These are phyloP conservation scores for Galerina sulciceps DNA, from an alignment of 768 basidiomycete species.

Conservation along the genomic window DNA sequence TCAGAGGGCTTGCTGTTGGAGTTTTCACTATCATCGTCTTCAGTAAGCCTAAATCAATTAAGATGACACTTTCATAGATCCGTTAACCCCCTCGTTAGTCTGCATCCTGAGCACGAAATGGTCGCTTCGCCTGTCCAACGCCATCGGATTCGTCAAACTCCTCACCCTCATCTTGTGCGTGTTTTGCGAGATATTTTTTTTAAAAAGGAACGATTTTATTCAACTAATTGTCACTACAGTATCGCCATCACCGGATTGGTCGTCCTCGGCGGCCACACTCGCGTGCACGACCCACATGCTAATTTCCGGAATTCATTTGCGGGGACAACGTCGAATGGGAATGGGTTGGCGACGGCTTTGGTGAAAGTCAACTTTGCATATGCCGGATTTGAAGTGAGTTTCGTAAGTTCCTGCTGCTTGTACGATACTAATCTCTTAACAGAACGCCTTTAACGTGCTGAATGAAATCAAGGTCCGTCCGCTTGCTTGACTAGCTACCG, in stretches of 20 bases:
- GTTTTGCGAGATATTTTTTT: background rate
- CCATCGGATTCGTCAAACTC: constrained; percentile 37
- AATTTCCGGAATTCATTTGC: constrained; percentile 64
- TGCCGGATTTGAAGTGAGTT: constrained; percentile 37
- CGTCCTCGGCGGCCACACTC: constrained; percentile 61
- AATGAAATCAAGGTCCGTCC: constrained; percentile 41
- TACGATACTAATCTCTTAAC: background rate
- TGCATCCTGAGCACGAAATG: constrained; percentile 39
- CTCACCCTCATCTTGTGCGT: constrained; percentile 34
- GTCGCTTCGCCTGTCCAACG: constrained; percentile 42
- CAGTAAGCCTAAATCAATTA: constrained; percentile 22
- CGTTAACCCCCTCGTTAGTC: constrained; percentile 16
- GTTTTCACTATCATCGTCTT: constrained; percentile 34
- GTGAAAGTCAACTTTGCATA: constrained; percentile 45
- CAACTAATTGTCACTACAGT: constrained; percentile 13
- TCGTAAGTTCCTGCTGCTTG: background rate
- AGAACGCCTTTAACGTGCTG: constrained; percentile 51
- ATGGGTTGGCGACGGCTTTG: constrained; percentile 43
- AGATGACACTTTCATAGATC: background rate
- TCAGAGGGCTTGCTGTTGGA: constrained; percentile 39
- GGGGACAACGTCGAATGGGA: constrained; percentile 53
- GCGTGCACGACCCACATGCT: constrained; percentile 54
- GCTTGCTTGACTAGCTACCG: too few relatives aligned
- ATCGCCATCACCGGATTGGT: constrained; percentile 62
- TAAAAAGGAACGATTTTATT: background rate